Percentiles rank a stretch among this genome's conserved stretches.
Conservation (phyloP, 176 grass and related monocot genomes). For the Oryza coarctata region DNA sequence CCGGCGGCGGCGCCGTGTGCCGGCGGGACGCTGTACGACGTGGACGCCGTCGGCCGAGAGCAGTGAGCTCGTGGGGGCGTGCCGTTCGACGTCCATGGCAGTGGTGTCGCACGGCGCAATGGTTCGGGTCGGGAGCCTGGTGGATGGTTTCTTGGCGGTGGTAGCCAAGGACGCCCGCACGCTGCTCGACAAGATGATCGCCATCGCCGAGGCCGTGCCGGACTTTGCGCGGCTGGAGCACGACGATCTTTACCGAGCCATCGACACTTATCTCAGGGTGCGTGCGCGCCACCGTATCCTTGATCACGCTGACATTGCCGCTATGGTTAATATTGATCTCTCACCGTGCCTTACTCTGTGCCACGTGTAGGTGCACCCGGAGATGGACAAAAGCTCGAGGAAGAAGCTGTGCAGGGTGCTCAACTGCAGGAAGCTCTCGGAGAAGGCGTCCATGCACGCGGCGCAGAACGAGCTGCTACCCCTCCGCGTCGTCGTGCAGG, state of each 20-base stretch:
- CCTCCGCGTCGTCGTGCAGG: constrained; percentile 71
- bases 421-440: constrained; percentile 79
- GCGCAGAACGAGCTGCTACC: constrained; percentile 78
- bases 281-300: background rate
- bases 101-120: constrained; percentile 43
- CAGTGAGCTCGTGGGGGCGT: constrained; percentile 48
- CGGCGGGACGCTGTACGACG: constrained; percentile 41
- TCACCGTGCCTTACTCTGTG: background rate
- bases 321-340: background rate
- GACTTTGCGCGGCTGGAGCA: constrained; percentile 49
- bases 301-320: background rate
- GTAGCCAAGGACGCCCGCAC: constrained; percentile 41
- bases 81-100: constrained; percentile 50
- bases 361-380: constrained; percentile 48
- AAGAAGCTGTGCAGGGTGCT: constrained; percentile 72
- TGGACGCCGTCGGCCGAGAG: constrained; percentile 60
- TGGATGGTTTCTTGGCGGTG: constrained; percentile 54
- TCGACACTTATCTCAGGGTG: constrained; percentile 68
- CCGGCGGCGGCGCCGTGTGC: constrained; percentile 25
- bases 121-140: constrained; percentile 48
- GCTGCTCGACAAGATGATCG: constrained; percentile 50
- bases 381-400: constrained; percentile 54
- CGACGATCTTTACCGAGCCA: constrained; percentile 57
- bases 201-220: constrained; percentile 50
- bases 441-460: constrained; percentile 64